Base-by-base conservation (phyloP, 1,284 basidiomycete genomes). In the Phellopilus nigrolimitatus region DNA sequence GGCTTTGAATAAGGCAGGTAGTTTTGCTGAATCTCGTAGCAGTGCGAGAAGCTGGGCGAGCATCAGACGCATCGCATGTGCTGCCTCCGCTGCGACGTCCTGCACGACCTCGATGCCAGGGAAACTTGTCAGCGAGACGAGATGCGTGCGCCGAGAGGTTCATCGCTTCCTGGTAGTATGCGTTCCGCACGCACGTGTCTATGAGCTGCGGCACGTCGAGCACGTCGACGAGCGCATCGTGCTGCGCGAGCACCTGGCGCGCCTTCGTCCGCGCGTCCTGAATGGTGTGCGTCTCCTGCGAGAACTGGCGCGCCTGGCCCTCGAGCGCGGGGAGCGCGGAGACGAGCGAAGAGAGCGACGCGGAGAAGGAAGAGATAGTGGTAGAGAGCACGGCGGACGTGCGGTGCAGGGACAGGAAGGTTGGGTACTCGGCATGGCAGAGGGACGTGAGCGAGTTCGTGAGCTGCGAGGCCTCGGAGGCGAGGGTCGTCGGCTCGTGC, bases 181-280 rank as follows among this genome's bases (percentile, higher is more conserved):
- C 91, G 61, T 92, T 93, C 21, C 91, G 79, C 10, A 95, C 87
- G 61, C 92, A 97, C 0, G 92, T 91, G 62, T 95, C 89, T 60
- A 95, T 88, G 22, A 97, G 77, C 44, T 88, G 73, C 4, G 94
- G 93, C 44, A 95, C 80, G 60, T 95, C 92, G 54, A 97, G 80
- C 27, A 97, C 71, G 64, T 97, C 93, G 58, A 88, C 79, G 50
- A 97, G 80, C 66, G 92, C 92, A 64, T 94, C 91, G 64, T 92
- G 87, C 60, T 95, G 88, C 59, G 95, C 91, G 54, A 91, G 79
- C 9, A 97, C 88, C 46, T 88, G 74, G 15, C 81, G 76, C 0
- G 91, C 88, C 58, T 84, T 84, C 48, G 79, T 74, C 19, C 93
- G 77, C 43, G 86, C 82, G 41, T 75, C 66, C 57, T 84, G 78